phyloP scores from a whole-genome alignment of 306 rosid species.

The Lathyrus tuberosus region DNA sequence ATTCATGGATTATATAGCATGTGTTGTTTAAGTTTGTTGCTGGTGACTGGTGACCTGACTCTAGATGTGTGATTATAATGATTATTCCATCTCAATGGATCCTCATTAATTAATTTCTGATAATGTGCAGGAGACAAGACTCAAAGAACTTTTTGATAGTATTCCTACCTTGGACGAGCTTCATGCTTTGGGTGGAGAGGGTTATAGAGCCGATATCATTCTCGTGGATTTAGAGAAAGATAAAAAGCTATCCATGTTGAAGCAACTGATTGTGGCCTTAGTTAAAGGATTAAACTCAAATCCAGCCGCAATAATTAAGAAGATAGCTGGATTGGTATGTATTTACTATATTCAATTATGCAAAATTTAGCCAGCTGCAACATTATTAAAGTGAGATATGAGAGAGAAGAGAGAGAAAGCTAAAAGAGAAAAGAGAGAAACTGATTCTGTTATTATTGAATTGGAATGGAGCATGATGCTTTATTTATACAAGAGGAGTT shows the following conservation, averaged over 20 bases:
- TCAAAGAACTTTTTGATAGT: constrained; percentile 76
- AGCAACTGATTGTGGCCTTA: constrained; percentile 77
- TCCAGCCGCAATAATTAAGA: constrained; percentile 87
- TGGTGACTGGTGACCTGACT: constrained; percentile 22
- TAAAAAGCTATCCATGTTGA: constrained; percentile 90
- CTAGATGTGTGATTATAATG: constrained; percentile 23
- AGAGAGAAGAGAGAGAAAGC: too few species aligned
- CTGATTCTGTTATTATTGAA: too few species aligned
- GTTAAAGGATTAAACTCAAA: constrained; percentile 93
- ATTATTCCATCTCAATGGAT: constrained; percentile 22
- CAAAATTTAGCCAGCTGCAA: constrained; percentile 9
- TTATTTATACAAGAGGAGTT: too few species aligned
- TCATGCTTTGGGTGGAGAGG: constrained; percentile 74
- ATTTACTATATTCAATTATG: constrained; percentile 26
- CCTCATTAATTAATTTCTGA: constrained; percentile 27
- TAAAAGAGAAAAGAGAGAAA: too few species aligned
- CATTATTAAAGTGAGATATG: too few species aligned
- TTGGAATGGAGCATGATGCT: too few species aligned
- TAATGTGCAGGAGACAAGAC: constrained; percentile 78
- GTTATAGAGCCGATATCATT: constrained; percentile 81
- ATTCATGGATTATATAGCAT: constrained; percentile 29
- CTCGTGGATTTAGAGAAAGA: constrained; percentile 89
- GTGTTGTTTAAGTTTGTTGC: constrained; percentile 31
- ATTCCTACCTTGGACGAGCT: constrained; percentile 92
- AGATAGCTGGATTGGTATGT: constrained; percentile 91